Base-by-base conservation (phyloP, 176 grass and related monocot species). In the Musa acuminata region DNA sequence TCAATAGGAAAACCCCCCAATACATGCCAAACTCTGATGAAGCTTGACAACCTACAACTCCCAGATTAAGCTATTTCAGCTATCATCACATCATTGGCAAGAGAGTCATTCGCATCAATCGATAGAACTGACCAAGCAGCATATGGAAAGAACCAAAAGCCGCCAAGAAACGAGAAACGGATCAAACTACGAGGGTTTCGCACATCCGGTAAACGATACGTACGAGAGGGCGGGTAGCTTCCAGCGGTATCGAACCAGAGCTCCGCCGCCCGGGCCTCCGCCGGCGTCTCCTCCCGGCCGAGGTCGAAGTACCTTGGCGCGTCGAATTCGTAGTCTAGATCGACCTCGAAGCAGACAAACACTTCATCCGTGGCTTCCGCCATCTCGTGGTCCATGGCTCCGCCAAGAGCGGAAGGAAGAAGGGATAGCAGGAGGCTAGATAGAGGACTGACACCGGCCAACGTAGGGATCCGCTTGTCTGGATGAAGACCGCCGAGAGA, bases 311-410 rank as follows among this genome's bases (percentile, higher is more conserved):
- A 99, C 25, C 62, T 60, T 13, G 88, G 83, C 53, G 96, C 96
- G 78, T 99, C 91, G 81, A 87, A 99, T 84, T 99, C 96, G 80
- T 99, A 99, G 55, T 99, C 91, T 3, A 89, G 65, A 84, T 99
- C 96, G 10, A 99, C 80, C 77, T 94, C 86, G 80, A 87, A 94
- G 71, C 84, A 21, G 43, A 52, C 20, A 43, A 52, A 80, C 8
- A 58, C 68, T 11, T 48, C 69, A 6, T 53, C 52, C 9, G 70
- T 54, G 25, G 82, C 71, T 20, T 51, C 53, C 76, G 75, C 73
- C 77, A 79, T 83, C 86, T 71, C 66, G 64, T 74, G 88, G 85
- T 70, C 80, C 72, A 74, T 74, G 8, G 13, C 52, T 55, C 52
- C 51, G 13, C 13, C 9, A 74, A 1, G 9, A 49, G 14, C 2